Conservation (phyloP, 306 rosid species). For the Citrullus colocynthis region DNA sequence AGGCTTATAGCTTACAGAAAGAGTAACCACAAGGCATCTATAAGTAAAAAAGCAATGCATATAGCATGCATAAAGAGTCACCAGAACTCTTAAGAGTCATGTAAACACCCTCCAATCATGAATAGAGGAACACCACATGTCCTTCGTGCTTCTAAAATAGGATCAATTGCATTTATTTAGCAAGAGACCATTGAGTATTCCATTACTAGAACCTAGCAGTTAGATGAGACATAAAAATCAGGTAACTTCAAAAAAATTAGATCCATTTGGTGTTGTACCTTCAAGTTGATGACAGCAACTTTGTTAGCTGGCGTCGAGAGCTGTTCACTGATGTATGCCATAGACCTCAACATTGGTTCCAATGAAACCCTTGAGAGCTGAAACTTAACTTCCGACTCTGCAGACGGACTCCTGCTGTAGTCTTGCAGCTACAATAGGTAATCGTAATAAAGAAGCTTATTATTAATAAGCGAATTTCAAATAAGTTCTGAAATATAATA, state of each 20-base stretch:
- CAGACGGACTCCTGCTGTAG: slow-evolving; percentile 46
- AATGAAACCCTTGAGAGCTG: slow-evolving; percentile 68
- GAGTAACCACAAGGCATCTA: background rate
- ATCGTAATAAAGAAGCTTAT: slow-evolving; percentile 10
- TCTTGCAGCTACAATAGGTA: slow-evolving; percentile 64
- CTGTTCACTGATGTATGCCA: slow-evolving; percentile 85
- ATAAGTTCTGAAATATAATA: slow-evolving; percentile 7
- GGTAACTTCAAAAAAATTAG: background rate
- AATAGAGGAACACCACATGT: background rate
- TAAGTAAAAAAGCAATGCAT: background rate
- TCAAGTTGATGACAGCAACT: slow-evolving; percentile 88
- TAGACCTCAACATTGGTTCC: slow-evolving; percentile 85
- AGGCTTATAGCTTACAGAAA: background rate
- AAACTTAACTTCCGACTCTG: slow-evolving; percentile 87
- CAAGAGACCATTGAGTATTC: background rate
- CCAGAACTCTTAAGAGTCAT: background rate
- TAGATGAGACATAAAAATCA: background rate
- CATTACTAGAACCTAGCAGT: background rate
- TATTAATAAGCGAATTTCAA: background rate
- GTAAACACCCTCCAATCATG: background rate
- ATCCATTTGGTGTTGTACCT: slow-evolving; percentile 20
- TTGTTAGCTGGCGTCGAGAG: slow-evolving; percentile 85
- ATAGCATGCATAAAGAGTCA: background rate
- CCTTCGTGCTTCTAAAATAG: background rate
- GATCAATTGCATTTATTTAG: background rate